Evolutionary conservation across 2,329 filamentous ascomycete species (phyloP).

Genomic region (Pochonia chlamydosporia): DNA sequence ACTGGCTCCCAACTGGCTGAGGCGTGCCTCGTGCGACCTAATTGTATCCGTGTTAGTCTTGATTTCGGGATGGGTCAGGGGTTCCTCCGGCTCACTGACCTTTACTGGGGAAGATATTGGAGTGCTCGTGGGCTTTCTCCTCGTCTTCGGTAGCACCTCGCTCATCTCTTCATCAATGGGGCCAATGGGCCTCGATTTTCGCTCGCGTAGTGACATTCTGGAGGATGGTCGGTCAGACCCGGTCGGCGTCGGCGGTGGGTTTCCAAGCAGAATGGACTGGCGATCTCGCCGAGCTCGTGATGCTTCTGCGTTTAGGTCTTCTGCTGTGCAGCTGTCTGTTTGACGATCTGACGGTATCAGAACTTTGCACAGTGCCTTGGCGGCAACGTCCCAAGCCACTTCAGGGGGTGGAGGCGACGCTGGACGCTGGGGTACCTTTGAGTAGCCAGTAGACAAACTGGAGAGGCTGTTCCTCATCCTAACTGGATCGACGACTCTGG

Average conservation of each 20-base stretch:
- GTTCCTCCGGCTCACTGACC: constrained; percentile 13
- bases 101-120: constrained; percentile 25
- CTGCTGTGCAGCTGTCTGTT: constrained; percentile 67
- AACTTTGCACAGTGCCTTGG: constrained; percentile 74
- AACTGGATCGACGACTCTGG: constrained; percentile 66
- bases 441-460: constrained; percentile 32
- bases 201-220: constrained; percentile 67
- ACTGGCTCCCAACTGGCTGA: constrained; percentile 17
- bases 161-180: constrained; percentile 40
- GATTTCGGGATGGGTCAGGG: not conserved
- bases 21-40: constrained; percentile 27
- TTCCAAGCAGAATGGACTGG: constrained; percentile 42
- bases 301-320: constrained; percentile 71
- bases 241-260: constrained; percentile 18
- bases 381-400: constrained; percentile 79
- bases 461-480: constrained; percentile 61
- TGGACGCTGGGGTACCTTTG: constrained; percentile 24
- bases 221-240: constrained; percentile 39
- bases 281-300: constrained; percentile 59
- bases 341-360: constrained; percentile 73
- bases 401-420: constrained; percentile 70
- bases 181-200: constrained; percentile 55
- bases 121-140: constrained; percentile 58
- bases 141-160: constrained; percentile 30
- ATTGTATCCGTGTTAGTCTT: constrained; percentile 10